Conservation (phyloP, 208 protist genomes). For the Leishmania turanica region DNA sequence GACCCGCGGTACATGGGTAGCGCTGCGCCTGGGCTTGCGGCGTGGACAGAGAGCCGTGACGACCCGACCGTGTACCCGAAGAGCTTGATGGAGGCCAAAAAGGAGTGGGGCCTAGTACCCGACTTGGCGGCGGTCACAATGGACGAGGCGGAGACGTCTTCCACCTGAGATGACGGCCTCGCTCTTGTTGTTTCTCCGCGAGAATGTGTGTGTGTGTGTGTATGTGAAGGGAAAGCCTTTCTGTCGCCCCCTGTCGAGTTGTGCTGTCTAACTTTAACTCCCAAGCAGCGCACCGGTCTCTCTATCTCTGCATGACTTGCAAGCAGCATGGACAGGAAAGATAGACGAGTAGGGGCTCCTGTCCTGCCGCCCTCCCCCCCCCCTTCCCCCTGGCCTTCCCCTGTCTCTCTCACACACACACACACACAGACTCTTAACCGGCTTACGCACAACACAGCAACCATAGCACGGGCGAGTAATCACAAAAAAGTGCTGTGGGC, state of each 20-base stretch:
- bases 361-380: not conserved
- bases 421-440: not conserved
- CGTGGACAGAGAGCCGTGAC: constrained; percentile 55
- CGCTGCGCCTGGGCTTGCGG: constrained; percentile 51
- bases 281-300: not conserved
- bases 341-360: not conserved
- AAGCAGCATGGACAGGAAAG: not conserved
- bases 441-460: not conserved
- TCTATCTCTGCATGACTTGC: not conserved
- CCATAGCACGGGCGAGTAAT: no score
- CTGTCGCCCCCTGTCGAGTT: not conserved
- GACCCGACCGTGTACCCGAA: constrained; percentile 57
- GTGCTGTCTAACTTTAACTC: not conserved
- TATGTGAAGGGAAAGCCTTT: not conserved
- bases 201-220: not conserved
- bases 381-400: not conserved
- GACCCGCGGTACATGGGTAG: constrained; percentile 77
- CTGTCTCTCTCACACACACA: not conserved
- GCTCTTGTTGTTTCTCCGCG: not conserved
- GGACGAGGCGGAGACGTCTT: not conserved
- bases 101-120: constrained; percentile 63
- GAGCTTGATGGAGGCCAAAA: constrained; percentile 65
- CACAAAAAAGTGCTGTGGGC: not conserved
- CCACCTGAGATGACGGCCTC: not conserved
- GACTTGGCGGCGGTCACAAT: constrained; percentile 5